These are phyloP conservation scores for Lipomyces sp. DNA, from an alignment of 805 yeast genomes.

Conservation along the genomic window DNA sequence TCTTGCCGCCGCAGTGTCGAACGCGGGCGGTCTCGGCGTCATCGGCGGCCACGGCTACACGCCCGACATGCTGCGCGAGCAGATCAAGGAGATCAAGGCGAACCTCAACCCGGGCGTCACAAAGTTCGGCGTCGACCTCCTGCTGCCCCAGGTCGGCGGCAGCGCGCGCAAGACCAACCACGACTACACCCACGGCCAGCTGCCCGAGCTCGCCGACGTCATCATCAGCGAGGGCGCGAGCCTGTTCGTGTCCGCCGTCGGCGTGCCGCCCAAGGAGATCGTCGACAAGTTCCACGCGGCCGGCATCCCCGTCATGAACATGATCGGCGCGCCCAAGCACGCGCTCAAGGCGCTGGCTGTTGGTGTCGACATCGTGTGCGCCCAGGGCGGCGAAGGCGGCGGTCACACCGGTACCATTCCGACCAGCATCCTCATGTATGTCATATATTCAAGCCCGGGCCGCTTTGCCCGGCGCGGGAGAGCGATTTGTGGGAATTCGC, in stretches of 20 bases:
- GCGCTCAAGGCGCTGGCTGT: slow-evolving; percentile 30
- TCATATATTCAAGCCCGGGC: too few relatives aligned
- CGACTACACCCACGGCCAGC: slow-evolving; percentile 32
- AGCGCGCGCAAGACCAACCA: slow-evolving; percentile 33
- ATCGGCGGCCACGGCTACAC: slow-evolving; percentile 32
- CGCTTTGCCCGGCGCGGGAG: too few relatives aligned
- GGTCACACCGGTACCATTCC: slow-evolving; percentile 34
- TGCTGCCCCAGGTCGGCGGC: slow-evolving; percentile 34
- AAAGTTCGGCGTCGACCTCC: slow-evolving; percentile 33
- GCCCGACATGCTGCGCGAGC: slow-evolving; percentile 32
- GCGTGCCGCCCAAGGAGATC: slow-evolving; percentile 32
- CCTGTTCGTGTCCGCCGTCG: slow-evolving; percentile 33
- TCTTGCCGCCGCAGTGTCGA: slow-evolving; percentile 34
- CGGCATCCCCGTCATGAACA: slow-evolving; percentile 33
- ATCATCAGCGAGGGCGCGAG: slow-evolving; percentile 30
- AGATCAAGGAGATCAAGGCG: slow-evolving; percentile 29
- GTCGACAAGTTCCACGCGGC: slow-evolving; percentile 31
- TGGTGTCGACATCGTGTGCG: slow-evolving; percentile 33
- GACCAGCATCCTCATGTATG: slow-evolving; percentile 27
- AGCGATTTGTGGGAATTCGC: background rate
- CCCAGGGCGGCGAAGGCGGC: slow-evolving; percentile 36
- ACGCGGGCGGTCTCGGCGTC: slow-evolving; percentile 35
- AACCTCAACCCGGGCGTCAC: slow-evolving; percentile 28
- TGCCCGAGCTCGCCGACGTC: slow-evolving; percentile 29
- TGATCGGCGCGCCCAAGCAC: slow-evolving; percentile 33